Conservation (phyloP, 129 eudicot genomes). For the Artemisia tridentata region DNA sequence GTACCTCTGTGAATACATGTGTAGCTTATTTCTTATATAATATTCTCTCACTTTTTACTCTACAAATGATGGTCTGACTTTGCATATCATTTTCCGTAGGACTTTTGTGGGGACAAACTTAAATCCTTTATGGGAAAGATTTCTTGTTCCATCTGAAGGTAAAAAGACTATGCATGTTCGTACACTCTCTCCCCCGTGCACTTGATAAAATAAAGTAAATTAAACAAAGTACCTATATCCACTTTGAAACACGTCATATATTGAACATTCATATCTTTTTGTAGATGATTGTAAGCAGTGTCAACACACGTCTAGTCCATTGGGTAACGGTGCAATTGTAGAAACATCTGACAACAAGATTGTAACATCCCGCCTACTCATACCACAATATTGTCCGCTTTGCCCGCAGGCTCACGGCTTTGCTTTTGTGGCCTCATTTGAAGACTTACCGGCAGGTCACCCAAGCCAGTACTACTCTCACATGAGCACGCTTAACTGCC, state of each 20-base stretch:
- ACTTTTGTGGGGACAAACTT: constrained; percentile 95
- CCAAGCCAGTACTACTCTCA: no score
- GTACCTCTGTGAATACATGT: no score
- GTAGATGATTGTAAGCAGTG: constrained; percentile 74
- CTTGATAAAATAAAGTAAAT: background rate
- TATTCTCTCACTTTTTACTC: background rate
- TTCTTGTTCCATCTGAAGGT: constrained; percentile 86
- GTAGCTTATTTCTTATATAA: background rate
- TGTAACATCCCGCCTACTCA: no score
- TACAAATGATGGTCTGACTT: constrained; percentile 8
- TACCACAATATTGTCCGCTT: no score
- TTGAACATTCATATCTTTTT: background rate
- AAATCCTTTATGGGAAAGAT: constrained; percentile 84
- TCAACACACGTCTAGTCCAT: constrained; percentile 90
- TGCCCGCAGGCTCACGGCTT: no score
- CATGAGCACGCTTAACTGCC: no score
- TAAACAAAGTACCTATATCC: background rate
- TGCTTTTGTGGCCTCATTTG: no score
- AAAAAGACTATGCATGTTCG: constrained; percentile 1
- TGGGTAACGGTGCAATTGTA: constrained; percentile 91
- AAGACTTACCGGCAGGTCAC: no score
- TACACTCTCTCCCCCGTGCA: background rate
- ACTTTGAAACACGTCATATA: background rate
- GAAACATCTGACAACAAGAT: constrained; percentile 71
- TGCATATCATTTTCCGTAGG: constrained; percentile 43